Conservation (phyloP, 805 yeast genomes). For the Suhomyces sp. region DNA sequence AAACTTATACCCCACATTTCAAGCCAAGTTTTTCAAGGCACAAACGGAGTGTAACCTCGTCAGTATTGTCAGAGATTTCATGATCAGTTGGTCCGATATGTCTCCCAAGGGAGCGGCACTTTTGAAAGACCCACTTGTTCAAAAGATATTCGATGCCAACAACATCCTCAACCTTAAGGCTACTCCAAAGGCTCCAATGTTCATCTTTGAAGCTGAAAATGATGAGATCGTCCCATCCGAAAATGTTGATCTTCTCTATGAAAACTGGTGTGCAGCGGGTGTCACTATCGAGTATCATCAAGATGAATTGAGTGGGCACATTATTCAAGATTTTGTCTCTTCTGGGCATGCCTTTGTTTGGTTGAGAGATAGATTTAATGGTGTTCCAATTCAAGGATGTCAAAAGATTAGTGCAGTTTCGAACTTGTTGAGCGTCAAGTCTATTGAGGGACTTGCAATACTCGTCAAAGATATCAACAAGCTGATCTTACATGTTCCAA, state of each 20-base stretch:
- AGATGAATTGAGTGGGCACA: constrained; percentile 24
- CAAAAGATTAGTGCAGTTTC: background rate
- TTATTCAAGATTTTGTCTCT: constrained; percentile 16
- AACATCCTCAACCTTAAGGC: constrained; percentile 4
- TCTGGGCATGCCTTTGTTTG: constrained; percentile 20
- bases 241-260: constrained; percentile 17
- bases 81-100: background rate
- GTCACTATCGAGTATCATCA: constrained; percentile 2
- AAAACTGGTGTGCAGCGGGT: constrained; percentile 23
- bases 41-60: background rate
- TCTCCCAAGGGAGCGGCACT: background rate
- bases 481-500: too few relatives aligned
- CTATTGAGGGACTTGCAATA: background rate
- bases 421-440: background rate
- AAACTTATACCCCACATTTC: constrained; percentile 4
- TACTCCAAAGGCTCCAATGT: constrained; percentile 12
- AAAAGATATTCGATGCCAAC: background rate
- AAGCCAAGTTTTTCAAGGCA: background rate
- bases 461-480: too few relatives aligned
- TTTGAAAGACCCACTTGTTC: background rate
- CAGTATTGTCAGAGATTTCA: background rate
- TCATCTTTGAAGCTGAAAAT: constrained; percentile 9
- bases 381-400: background rate
- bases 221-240: constrained; percentile 13
- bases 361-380: constrained; percentile 10